Conservation (phyloP, 1,284 basidiomycete genomes). For the Neonothopanus nambi region DNA sequence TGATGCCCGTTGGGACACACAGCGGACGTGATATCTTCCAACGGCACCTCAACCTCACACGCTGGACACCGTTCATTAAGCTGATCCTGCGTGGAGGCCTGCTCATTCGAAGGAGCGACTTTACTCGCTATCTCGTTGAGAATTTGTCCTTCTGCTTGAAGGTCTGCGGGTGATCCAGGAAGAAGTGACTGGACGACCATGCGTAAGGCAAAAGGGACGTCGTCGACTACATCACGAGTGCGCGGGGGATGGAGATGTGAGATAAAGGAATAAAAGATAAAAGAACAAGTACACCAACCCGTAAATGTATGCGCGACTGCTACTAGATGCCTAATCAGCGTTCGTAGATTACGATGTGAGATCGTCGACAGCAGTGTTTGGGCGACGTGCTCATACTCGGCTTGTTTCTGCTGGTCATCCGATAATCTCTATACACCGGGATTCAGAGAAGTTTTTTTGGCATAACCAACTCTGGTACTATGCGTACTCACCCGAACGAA, state of each 20-base stretch:
- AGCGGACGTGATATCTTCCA: slow-evolving; percentile 57
- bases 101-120: too few relatives aligned
- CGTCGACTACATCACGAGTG: slow-evolving; percentile 41
- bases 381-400: slow-evolving; percentile 50
- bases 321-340: slow-evolving; percentile 55
- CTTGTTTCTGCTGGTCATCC: slow-evolving; percentile 35
- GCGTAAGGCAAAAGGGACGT: slow-evolving; percentile 58
- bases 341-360: slow-evolving; percentile 53
- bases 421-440: slow-evolving; percentile 44
- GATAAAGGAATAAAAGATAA: slow-evolving; percentile 13
- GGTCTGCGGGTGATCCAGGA: slow-evolving; percentile 47
- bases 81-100: slow-evolving; percentile 29
- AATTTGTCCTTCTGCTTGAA: slow-evolving; percentile 50
- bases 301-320: slow-evolving; percentile 45
- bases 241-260: too few relatives aligned
- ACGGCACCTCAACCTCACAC: slow-evolving; percentile 55
- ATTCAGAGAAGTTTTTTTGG: background rate
- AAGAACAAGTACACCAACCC: slow-evolving; percentile 33
- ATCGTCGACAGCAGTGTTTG: slow-evolving; percentile 49
- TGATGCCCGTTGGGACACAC: slow-evolving; percentile 65
- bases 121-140: slow-evolving; percentile 43
- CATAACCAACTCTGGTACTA: too few relatives aligned
- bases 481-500: slow-evolving; percentile 66
- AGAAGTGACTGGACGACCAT: slow-evolving; percentile 55
- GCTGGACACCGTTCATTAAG: slow-evolving; percentile 69